Base-by-base conservation (phyloP, 192 early-diverging fungal genomes). In the Backusella tarrabulga region DNA sequence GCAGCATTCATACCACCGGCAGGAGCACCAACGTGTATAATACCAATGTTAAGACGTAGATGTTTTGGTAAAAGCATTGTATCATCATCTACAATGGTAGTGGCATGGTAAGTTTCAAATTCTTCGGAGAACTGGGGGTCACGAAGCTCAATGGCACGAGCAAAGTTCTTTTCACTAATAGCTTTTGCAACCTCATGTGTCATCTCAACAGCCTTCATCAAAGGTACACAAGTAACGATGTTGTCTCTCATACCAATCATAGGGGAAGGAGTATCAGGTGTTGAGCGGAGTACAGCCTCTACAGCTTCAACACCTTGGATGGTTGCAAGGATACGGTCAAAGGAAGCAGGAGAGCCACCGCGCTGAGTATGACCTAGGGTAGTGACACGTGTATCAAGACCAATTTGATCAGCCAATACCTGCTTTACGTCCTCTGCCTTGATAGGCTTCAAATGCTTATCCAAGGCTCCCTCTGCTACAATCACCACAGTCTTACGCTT, bases 1-100 rank as follows among this genome's bases (percentile, higher is more conserved):
- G 97, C 97, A 26, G 96, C 91, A 86, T 98, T 99, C 96, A 98
- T 97, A 67, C 97, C 97, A 56, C 96, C 96, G 6, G 97, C 97
- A 38, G 97, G 97, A 6, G 97, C 97, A 46, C 97, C 97, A 4
- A 94, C 91, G 75, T 98, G 95, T 44, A 97, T 83, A 67, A 99
- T 95, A 68, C 90, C 97, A 34, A 99, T 92, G 40, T 95, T 90
- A 75, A 99, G 80, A 15, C 88, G 85, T 77, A 90, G 76, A 76
- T 87, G 68, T 73, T 78, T 11, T 35, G 80, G 85, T 52, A 79
- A 32, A 23, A 54, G 72, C 76, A 79, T 86, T 77, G 73, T 60
- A 40, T 84, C 68, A 66, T 85, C 68, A 52, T 87, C 74, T 2
- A 90, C 42, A 56, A 81, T 71, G 35, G 92, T 88, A 1, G 87